Evolutionary conservation across 176 grass and related monocot species (phyloP).

Genomic region (Zoysia japonica): DNA sequence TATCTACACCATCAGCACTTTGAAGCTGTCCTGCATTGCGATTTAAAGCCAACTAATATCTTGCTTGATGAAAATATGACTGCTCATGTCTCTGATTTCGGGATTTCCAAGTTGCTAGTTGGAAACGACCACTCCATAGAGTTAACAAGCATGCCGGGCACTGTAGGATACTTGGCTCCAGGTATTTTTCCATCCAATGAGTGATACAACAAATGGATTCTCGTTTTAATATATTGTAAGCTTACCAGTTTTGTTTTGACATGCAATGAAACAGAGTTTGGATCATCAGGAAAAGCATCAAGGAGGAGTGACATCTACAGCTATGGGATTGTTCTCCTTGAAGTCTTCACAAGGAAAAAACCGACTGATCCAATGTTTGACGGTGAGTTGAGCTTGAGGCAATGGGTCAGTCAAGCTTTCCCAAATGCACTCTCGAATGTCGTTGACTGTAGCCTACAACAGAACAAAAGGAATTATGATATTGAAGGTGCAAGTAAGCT

Average conservation of each 20-base stretch:
- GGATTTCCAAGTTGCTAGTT: constrained; percentile 49
- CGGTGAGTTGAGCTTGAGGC: constrained; percentile 45
- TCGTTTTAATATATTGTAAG: neutral
- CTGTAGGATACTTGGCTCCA: constrained; percentile 54
- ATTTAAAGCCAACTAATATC: constrained; percentile 56
- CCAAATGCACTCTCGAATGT: constrained; percentile 28
- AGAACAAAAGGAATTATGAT: neutral
- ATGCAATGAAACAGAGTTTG: constrained; percentile 46
- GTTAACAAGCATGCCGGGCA: constrained; percentile 45
- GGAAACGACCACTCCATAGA: constrained; percentile 33
- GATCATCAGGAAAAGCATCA: constrained; percentile 48
- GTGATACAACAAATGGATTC: neutral
- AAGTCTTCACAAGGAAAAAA: constrained; percentile 53
- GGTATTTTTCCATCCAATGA: neutral
- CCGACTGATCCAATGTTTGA: constrained; percentile 55
- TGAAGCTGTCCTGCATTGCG: constrained; percentile 50
- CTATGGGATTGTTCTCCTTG: constrained; percentile 65
- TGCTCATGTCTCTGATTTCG: constrained; percentile 51
- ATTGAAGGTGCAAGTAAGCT: neutral
- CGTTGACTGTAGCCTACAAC: constrained; percentile 16
- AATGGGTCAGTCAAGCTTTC: constrained; percentile 46
- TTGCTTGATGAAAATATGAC: constrained; percentile 49
- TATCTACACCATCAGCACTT: constrained; percentile 47
- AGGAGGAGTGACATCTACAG: constrained; percentile 53
- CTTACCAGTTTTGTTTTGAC: constrained; percentile 2